phyloP scores from a whole-genome alignment of 257 asterid species.

The Primulina huaijiensis region DNA sequence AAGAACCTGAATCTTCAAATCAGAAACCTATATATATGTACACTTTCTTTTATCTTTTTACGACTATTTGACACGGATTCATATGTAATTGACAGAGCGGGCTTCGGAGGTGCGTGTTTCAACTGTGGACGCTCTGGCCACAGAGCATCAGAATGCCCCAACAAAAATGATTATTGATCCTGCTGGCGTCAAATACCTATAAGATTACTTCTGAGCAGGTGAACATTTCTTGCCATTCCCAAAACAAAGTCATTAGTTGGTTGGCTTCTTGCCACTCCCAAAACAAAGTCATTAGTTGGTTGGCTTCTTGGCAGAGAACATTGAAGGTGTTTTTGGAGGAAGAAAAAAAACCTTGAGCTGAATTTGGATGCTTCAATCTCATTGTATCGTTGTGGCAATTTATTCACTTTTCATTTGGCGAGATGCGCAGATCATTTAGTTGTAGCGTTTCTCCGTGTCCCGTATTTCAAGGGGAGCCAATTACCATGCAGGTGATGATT shows the following conservation, averaged over 20 bases:
- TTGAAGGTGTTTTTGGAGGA: constrained; percentile 2
- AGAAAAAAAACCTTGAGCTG: neutral
- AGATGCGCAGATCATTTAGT: constrained; percentile 9
- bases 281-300: constrained; percentile 2
- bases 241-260: constrained; percentile 2
- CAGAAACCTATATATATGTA: neutral
- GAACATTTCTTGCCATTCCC: constrained; percentile 6
- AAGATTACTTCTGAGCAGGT: constrained; percentile 12
- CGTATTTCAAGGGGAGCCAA: neutral
- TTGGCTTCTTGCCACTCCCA: neutral
- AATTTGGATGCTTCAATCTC: neutral
- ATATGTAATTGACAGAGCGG: constrained; percentile 34
- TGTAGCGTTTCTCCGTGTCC: neutral
- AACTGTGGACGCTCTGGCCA: constrained; percentile 83
- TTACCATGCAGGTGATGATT: constrained; percentile 4
- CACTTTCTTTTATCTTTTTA: neutral
- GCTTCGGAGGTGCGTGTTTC: constrained; percentile 84
- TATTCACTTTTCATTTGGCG: constrained; percentile 6
- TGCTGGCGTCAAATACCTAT: constrained; percentile 16
- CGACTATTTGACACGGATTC: constrained; percentile 1
- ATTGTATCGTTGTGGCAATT: neutral
- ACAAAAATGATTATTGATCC: constrained; percentile 44
- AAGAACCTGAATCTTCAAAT: neutral
- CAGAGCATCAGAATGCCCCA: constrained; percentile 89
- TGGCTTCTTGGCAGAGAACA: constrained; percentile 24